These are phyloP conservation scores for Aspergillus ruber DNA, from an alignment of 2,329 filamentous ascomycete genomes.

Conservation along the genomic window DNA sequence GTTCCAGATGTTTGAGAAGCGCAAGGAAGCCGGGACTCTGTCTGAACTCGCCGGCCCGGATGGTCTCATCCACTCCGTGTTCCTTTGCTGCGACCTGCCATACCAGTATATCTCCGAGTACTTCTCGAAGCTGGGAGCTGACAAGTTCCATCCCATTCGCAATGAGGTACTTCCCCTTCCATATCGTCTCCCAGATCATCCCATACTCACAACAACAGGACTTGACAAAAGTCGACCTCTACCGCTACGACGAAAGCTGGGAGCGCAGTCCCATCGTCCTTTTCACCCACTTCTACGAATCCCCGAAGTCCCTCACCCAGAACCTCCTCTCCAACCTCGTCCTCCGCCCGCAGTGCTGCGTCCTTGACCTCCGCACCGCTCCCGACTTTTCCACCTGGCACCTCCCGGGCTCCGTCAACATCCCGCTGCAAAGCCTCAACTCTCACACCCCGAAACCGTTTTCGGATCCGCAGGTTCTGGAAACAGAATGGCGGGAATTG, in stretches of 20 bases:
- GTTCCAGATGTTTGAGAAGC: slow-evolving; percentile 45
- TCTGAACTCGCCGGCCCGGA: slow-evolving; percentile 39
- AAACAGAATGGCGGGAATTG: slow-evolving; percentile 44
- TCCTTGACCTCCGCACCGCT: slow-evolving; percentile 42
- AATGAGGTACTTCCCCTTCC: slow-evolving; percentile 35
- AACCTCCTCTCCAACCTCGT: slow-evolving; percentile 16
- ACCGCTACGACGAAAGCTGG: slow-evolving; percentile 53
- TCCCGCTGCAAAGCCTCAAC: slow-evolving; percentile 36
- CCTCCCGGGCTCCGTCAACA: slow-evolving; percentile 41
- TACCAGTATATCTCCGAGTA: slow-evolving; percentile 59
- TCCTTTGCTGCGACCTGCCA: slow-evolving; percentile 58
- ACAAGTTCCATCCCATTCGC: slow-evolving; percentile 45
- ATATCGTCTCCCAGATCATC: neutral
- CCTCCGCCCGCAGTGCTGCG: slow-evolving; percentile 24
- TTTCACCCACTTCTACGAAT: slow-evolving; percentile 34
- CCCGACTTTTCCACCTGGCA: slow-evolving; percentile 39
- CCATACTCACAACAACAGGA: slow-evolving; percentile 25
- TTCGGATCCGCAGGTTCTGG: slow-evolving; percentile 37
- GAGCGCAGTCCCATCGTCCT: slow-evolving; percentile 40
- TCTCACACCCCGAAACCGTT: slow-evolving; percentile 41
- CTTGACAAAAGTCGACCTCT: slow-evolving; percentile 45
- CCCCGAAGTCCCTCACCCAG: slow-evolving; percentile 13
- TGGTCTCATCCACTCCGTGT: slow-evolving; percentile 49
- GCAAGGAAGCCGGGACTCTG: slow-evolving; percentile 42
- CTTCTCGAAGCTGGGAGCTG: slow-evolving; percentile 49